Evolutionary conservation across 805 yeast species (phyloP), one percentile per base, ranked within the genome.

Genomic region (Cyberlindnera galapagoensis): DNA sequence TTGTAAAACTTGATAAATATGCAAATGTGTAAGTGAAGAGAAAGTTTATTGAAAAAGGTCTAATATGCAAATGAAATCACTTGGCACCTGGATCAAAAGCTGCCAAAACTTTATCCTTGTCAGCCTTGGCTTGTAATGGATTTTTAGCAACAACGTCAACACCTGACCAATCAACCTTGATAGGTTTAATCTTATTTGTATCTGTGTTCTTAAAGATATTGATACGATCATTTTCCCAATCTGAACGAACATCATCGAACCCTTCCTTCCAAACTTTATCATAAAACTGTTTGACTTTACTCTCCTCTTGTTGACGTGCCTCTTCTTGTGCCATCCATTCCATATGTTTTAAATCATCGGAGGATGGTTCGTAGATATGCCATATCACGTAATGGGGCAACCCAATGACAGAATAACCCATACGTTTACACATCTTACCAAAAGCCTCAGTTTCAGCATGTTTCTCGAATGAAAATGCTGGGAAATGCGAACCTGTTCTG

Each of bases 401-500:
- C 0, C 97, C 97, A 39, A 79, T 73, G 21, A 90, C 97, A n/a
- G 79, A 70, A 57, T 72, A 84, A 3, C 88, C 87, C 94, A 88
- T 84, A 47, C 79, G 65, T 47, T 83, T 79, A 45, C 86, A 76
- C 70, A 90, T 68, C 56, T 85, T 87, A 32, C 95, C 98, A 58
- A 92, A 90, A 0, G 95, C 97, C 59, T 90, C 98, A 3, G 98
- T 90, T 58, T 90, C 98, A 3, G 97, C 98, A 55, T 90, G 98
- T 49, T 85, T 86, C 57, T 85, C 84, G 57, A 87, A 90, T 22
- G 96, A 84, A 54, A 90, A 90, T 1, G 96, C 97, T 7, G 98
- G 97, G 71, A 88, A 90, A 58, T 86, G 94, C 2, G 92, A 77
- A 7, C 98, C 98, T n/a, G 72, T 62, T 44, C 87, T 69, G 66